Percentiles rank a stretch among this genome's conserved stretches.
These are phyloP conservation scores for Ustilago trichophora DNA, from an alignment of 1,284 basidiomycete species.

Conservation along the genomic window DNA sequence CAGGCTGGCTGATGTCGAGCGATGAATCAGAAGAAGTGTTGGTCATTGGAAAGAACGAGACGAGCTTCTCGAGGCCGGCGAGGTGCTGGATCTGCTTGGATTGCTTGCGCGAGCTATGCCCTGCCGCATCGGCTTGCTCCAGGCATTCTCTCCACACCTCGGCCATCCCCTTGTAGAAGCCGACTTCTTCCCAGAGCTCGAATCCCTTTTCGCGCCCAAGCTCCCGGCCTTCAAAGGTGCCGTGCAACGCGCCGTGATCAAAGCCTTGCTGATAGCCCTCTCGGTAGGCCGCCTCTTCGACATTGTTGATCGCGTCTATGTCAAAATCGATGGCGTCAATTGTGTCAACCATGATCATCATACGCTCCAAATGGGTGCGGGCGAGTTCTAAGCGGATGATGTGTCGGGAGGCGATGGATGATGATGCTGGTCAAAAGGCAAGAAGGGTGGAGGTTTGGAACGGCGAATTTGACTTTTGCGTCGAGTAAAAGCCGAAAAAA, in stretches of 20 bases:
- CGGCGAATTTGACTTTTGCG: too few relatives aligned
- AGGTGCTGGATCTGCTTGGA: slow-evolving; percentile 73
- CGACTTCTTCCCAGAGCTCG: slow-evolving; percentile 96
- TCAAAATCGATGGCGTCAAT: slow-evolving; percentile 26
- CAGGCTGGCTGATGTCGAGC: slow-evolving; percentile 12
- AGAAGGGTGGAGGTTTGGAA: slow-evolving; percentile 12
- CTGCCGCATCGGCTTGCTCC: slow-evolving; percentile 25
- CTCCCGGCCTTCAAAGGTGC: slow-evolving; percentile 88
- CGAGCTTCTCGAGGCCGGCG: slow-evolving; percentile 74
- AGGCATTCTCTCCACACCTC: slow-evolving; percentile 72
- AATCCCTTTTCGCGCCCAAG: slow-evolving; percentile 89
- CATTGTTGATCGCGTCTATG: slow-evolving; percentile 49
- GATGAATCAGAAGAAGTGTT: slow-evolving; percentile 66
- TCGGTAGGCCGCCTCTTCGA: slow-evolving; percentile 74
- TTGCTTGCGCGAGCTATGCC: slow-evolving; percentile 45
- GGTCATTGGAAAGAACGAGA: slow-evolving; percentile 76
- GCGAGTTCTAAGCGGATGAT: too few relatives aligned
- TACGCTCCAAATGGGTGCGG: too few relatives aligned
- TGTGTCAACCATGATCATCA: slow-evolving; percentile 8
- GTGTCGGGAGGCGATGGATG: slow-evolving; percentile 10
- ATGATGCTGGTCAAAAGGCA: slow-evolving; percentile 36
- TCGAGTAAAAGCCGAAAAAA: too few relatives aligned
- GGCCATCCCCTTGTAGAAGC: slow-evolving; percentile 88
- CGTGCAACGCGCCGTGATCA: slow-evolving; percentile 86
- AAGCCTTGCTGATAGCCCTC: slow-evolving; percentile 80